These are phyloP conservation scores for Claviceps purpurea DNA, from an alignment of 2,329 filamentous ascomycete genomes.

Conservation along the genomic window DNA sequence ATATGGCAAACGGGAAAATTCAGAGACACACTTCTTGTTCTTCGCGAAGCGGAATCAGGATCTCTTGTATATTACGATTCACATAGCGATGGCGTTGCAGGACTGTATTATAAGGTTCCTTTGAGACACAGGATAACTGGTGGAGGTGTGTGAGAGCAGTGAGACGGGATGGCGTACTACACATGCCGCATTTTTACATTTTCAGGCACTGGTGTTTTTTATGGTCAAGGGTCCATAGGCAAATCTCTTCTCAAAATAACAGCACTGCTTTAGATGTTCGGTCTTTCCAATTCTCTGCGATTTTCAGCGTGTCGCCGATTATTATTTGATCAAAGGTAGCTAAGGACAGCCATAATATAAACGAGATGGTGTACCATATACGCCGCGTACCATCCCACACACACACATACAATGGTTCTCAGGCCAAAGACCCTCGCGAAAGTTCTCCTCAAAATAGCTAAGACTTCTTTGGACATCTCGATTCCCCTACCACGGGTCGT, in stretches of 20 bases:
- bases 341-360: too few relatives aligned
- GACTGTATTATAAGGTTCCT: conserved; percentile 8
- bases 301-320: not conserved
- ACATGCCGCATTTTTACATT: not conserved
- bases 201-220: not conserved
- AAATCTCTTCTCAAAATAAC: conserved; percentile 4
- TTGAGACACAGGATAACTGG: conserved; percentile 1
- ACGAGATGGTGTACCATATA: too few relatives aligned
- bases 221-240: not conserved
- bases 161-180: not conserved
- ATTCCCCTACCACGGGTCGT: not conserved
- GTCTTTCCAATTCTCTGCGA: not conserved
- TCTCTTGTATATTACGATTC: conserved; percentile 24
- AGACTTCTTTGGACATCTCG: too few relatives aligned
- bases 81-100: conserved; percentile 31
- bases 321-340: not conserved
- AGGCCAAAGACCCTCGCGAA: too few relatives aligned
- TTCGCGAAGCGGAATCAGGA: not conserved
- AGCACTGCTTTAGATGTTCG: not conserved
- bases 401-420: too few relatives aligned
- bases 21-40: not conserved
- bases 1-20: not conserved
- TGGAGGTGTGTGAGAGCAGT: not conserved
- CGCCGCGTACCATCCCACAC: too few relatives aligned
- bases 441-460: too few relatives aligned